Base-by-base conservation (phyloP, 2,329 filamentous ascomycete species). In the Curvularia eragrostidis region DNA sequence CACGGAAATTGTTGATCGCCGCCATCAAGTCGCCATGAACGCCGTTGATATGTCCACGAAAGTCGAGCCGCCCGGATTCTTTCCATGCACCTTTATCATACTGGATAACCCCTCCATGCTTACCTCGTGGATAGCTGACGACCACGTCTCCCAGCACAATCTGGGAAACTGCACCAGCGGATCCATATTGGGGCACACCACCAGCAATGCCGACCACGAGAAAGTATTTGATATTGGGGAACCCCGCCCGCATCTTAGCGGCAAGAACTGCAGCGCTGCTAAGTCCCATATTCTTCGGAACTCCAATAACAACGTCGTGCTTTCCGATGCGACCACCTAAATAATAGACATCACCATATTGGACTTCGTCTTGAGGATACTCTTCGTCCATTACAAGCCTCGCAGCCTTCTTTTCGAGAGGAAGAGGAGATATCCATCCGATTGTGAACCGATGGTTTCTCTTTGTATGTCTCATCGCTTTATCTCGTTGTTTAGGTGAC, bases 391-490 rank as follows among this genome's bases (percentile, higher is more conserved):
- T 63, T 62, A 75, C 65, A 2, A 63, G 64, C 32, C 62, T 57
- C 1, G 70, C 67, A 0, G 71, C 74, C 4, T 71, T 63, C 24
- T 69, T 67, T 54, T 78, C 75, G 9, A 68, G 44, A 1, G 65
- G 65, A 5, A 78, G 61, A 1, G 72, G 72, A 52, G 67, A 71
- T 7, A 77, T 62, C 74, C 74, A 77, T 21, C 67, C 72, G 2
- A 77, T 62, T 2, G 65, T 70, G 48, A 74, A 77, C 9, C 44
- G 44, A 18, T 58, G 44, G 15, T 58, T 58, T n/a, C 13, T 50
- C 6, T 8, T 36, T 36, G n/a, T 18, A 3, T 6, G 5, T 9
- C 18, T 8, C 18, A 15, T 36, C 8, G 15, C n/a, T 36, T 18
- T 3, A 36, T 8, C 2, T 15, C 3, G 32, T 36, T 7, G 5